Percentiles rank a stretch among this genome's conserved stretches.
Conservation (phyloP, 768 basidiomycete species). For the Coprinopsis cinerea region DNA sequence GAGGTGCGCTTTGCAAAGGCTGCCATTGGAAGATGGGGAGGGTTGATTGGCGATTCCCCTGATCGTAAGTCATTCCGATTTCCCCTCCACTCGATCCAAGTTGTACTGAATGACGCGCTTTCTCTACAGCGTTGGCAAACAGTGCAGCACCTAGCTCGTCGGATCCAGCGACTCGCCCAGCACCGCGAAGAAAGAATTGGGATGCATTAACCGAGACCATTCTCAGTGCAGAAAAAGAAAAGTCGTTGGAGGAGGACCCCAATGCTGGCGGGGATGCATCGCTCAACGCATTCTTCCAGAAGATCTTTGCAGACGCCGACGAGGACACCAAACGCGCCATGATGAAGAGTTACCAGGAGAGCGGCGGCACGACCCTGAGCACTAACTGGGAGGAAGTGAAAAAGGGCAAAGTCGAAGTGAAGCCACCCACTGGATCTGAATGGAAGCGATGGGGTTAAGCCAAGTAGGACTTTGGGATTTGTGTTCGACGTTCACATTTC, state of each 20-base stretch:
- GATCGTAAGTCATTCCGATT: slow-evolving; percentile 65
- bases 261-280: slow-evolving; percentile 87
- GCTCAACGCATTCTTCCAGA: slow-evolving; percentile 86
- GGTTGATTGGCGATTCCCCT: slow-evolving; percentile 66
- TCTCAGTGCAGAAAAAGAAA: slow-evolving; percentile 63
- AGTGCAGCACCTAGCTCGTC: slow-evolving; percentile 20
- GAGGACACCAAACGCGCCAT: slow-evolving; percentile 90
- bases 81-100: not conserved
- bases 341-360: slow-evolving; percentile 97
- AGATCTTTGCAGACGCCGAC: slow-evolving; percentile 86
- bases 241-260: slow-evolving; percentile 67
- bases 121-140: slow-evolving; percentile 26
- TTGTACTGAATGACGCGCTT: slow-evolving; percentile 1
- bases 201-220: slow-evolving; percentile 72
- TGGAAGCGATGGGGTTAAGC: slow-evolving; percentile 72
- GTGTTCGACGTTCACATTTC: not conserved
- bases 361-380: slow-evolving; percentile 90
- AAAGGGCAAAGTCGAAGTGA: slow-evolving; percentile 64
- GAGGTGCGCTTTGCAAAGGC: slow-evolving; percentile 77
- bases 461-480: not conserved
- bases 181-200: slow-evolving; percentile 77
- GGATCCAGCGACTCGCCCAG: slow-evolving; percentile 26
- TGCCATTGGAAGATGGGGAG: slow-evolving; percentile 65
- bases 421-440: slow-evolving; percentile 80
- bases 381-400: slow-evolving; percentile 93